Evolutionary conservation across 225 moss, liverwort and hornwort genomes (phyloP).

Genomic region (Antitrichia curtipendula): DNA sequence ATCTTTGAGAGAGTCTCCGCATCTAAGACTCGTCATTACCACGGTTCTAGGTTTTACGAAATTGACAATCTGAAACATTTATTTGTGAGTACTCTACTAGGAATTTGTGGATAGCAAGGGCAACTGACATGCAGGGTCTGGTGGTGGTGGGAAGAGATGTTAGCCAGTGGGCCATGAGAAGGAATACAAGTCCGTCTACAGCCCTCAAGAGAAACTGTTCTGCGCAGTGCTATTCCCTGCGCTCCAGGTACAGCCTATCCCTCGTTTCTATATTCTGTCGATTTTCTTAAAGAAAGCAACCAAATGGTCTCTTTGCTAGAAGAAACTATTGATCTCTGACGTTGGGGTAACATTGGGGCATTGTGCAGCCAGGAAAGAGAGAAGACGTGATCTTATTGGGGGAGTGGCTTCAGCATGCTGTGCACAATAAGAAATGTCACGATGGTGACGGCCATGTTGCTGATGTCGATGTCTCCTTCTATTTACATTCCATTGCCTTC

Average conservation of each 20-base stretch:
- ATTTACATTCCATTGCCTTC: constrained; percentile 74
- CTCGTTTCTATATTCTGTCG: background rate
- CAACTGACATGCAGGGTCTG: constrained; percentile 25
- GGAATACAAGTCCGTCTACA: constrained; percentile 87
- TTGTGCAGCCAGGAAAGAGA: constrained; percentile 87
- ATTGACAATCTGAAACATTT: background rate
- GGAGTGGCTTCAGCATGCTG: constrained; percentile 89
- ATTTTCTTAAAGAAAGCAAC: background rate
- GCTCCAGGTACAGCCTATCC: constrained; percentile 48
- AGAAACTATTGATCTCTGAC: background rate
- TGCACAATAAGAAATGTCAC: constrained; percentile 63
- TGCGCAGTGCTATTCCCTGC: constrained; percentile 96
- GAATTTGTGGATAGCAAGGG: constrained; percentile 1
- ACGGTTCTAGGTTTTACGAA: background rate
- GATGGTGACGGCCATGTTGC: constrained; percentile 62
- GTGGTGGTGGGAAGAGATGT: constrained; percentile 42
- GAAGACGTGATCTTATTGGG: constrained; percentile 86
- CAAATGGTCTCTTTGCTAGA: background rate
- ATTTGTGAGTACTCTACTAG: background rate
- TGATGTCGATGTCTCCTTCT: constrained; percentile 71
- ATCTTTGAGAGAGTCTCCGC: background rate
- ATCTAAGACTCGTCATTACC: background rate
- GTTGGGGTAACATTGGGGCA: background rate
- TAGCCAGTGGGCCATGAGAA: constrained; percentile 80
- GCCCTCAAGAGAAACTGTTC: constrained; percentile 81